Percentiles rank a stretch among this genome's conserved stretches.
Conservation (phyloP, 352 stramenopile species). For the Blastocystis sp. region DNA sequence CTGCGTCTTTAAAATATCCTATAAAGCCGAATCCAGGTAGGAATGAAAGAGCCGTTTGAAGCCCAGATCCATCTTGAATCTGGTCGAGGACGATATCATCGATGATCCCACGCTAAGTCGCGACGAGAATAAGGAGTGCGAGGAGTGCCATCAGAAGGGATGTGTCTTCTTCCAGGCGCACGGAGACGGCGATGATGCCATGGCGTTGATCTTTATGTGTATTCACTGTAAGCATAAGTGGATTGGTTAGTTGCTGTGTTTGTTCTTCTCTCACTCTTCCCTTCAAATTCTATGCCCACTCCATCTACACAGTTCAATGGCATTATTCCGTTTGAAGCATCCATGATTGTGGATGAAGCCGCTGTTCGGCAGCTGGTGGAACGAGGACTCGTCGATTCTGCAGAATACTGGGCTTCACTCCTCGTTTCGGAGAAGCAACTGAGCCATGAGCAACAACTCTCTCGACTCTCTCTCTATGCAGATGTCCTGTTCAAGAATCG, state of each 20-base stretch:
- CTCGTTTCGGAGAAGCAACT: constrained; percentile 24
- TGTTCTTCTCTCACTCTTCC: neutral
- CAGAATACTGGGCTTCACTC: constrained; percentile 53
- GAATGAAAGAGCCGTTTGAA: neutral
- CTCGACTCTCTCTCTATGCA: neutral
- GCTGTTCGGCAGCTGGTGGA: neutral
- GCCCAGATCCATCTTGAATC: constrained; percentile 59
- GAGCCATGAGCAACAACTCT: neutral
- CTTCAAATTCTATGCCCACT: neutral
- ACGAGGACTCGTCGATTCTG: constrained; percentile 19
- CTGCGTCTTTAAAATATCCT: constrained; percentile 59
- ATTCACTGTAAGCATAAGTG: constrained; percentile 69
- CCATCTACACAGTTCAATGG: neutral
- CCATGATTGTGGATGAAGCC: neutral
- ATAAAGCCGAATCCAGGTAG: constrained; percentile 64
- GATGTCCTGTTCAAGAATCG: constrained; percentile 9
- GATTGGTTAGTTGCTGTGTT: constrained; percentile 55
- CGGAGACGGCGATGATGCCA: constrained; percentile 67
- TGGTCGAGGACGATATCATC: constrained; percentile 59
- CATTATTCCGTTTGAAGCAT: too few species aligned
- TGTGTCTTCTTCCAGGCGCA: constrained; percentile 69
- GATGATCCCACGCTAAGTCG: constrained; percentile 62
- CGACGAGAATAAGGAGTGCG: constrained; percentile 63
- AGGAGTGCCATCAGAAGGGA: constrained; percentile 50
- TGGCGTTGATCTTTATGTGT: constrained; percentile 70